Conservation (phyloP, 2,329 filamentous ascomycete genomes). For the Cladophialophora immunda region DNA sequence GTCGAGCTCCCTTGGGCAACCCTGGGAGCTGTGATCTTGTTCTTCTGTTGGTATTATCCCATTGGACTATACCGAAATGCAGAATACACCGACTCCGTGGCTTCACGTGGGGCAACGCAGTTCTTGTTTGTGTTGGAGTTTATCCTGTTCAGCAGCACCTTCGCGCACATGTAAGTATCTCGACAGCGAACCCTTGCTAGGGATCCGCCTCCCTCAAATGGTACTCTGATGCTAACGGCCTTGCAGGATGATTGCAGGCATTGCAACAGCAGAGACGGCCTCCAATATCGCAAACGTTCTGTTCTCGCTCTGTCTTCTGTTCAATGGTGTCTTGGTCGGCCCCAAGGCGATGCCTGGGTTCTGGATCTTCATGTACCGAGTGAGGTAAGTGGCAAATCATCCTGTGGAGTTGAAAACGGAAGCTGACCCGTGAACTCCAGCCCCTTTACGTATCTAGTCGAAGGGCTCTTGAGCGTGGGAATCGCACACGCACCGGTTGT, state of each 20-base stretch:
- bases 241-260: conserved; percentile 71
- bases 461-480: conserved; percentile 74
- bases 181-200: not conserved
- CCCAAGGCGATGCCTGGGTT: conserved; percentile 70
- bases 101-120: conserved; percentile 78
- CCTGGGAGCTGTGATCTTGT: conserved; percentile 70
- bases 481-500: conserved; percentile 71
- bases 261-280: conserved; percentile 74
- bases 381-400: conserved; percentile 5
- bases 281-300: conserved; percentile 68
- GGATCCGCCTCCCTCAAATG: not conserved
- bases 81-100: conserved; percentile 69
- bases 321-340: conserved; percentile 55
- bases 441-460: conserved; percentile 82
- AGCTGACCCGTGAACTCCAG: not conserved
- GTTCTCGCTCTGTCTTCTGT: conserved; percentile 66
- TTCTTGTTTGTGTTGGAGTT: conserved; percentile 69
- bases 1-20: conserved; percentile 76
- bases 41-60: conserved; percentile 73
- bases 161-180: conserved; percentile 67
- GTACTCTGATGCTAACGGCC: not conserved
- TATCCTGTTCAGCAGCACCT: conserved; percentile 74
- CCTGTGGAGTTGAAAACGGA: conserved; percentile 49
- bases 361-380: conserved; percentile 79
- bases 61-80: conserved; percentile 58